phyloP scores from a whole-genome alignment of 805 yeast genomes.

The Hermanozyma aechmeae region DNA sequence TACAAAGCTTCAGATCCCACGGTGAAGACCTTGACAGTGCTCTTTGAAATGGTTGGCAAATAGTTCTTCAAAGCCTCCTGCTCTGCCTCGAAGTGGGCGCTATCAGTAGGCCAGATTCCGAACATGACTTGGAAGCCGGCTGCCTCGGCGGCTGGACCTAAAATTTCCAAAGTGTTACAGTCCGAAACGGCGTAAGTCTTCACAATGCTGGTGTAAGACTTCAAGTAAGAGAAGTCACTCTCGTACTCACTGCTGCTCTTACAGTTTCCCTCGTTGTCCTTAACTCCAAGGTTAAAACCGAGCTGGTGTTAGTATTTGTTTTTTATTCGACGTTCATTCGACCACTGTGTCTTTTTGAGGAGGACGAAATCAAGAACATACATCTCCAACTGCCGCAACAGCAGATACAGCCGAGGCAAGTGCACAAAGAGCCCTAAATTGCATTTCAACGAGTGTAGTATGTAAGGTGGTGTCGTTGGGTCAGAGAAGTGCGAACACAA shows the following conservation, averaged over 20 bases:
- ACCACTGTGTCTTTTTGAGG: background rate
- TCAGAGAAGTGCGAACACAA: too few relatives aligned
- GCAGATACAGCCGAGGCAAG: slow-evolving; percentile 41
- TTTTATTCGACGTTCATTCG: background rate
- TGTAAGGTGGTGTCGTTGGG: too few relatives aligned
- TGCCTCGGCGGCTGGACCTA: slow-evolving; percentile 80
- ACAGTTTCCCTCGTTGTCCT: slow-evolving; percentile 67
- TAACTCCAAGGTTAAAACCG: slow-evolving; percentile 69
- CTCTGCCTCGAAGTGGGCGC: slow-evolving; percentile 66
- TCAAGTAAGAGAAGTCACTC: slow-evolving; percentile 53
- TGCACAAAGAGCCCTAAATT: slow-evolving; percentile 31
- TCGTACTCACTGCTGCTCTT: slow-evolving; percentile 64
- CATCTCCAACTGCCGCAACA: slow-evolving; percentile 52
- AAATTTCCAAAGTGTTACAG: slow-evolving; percentile 76
- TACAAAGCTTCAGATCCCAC: slow-evolving; percentile 96
- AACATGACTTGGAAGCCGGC: slow-evolving; percentile 69
- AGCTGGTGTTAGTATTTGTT: slow-evolving; percentile 4
- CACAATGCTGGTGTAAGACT: slow-evolving; percentile 52
- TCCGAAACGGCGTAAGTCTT: slow-evolving; percentile 91
- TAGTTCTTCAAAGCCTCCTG: slow-evolving; percentile 58
- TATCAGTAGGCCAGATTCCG: slow-evolving; percentile 94
- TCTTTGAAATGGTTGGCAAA: slow-evolving; percentile 63
- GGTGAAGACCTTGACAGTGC: slow-evolving; percentile 64
- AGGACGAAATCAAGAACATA: slow-evolving; percentile 12
- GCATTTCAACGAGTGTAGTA: slow-evolving; percentile 16